Base-by-base conservation (phyloP, 805 yeast species). In the Groenewaldozyma tartarivorans region DNA sequence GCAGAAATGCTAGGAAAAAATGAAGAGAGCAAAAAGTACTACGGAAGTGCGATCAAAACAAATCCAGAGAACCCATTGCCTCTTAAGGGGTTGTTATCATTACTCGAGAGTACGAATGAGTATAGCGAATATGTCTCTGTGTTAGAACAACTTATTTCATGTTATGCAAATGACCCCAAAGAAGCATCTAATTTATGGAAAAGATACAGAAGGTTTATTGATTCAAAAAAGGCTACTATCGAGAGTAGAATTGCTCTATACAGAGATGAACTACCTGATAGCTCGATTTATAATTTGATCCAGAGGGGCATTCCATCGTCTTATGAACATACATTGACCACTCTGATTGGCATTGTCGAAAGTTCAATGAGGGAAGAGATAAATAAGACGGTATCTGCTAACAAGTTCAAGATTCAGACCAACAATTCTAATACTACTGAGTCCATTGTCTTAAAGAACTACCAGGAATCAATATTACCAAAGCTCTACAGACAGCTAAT, bases 31-130 rank as follows among this genome's bases (percentile, higher is more conserved):
- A 13, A 66, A 62, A 31, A 68, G 56, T 17, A 75, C 70, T 36
- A 59, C 76, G 13, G 53, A 48, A 15, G 59, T 64, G 48, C 73
- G 71, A 48, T 63, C 73, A 18, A 67, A 61, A 6, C 60, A 70
- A 20, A 55, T 61, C 36, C 62, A 47, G 26, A 53, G 45, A 74
- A 79, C 38, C 48, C 76, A 1, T 57, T 73, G 20, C 94, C 87
- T 0, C 88, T 92, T 94, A 85, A 83, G 53, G 97, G 97, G 1
- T 67, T 79, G 44, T 61, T 77, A 30, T 41, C 46, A 7, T 38
- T 57, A 3, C 50, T 53, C 33, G 51, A 50, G 15, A 43, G 40
- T 7, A 37, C 29, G n/a, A 46, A 50, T 11, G 45, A 54, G 19
- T 44, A 42, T 16, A 19, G 30, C 3, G 44, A 39, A 7, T 49